Evolutionary conservation across 108 stramenopile species (phyloP).

Genomic region (Cyclotella kingstonii): DNA sequence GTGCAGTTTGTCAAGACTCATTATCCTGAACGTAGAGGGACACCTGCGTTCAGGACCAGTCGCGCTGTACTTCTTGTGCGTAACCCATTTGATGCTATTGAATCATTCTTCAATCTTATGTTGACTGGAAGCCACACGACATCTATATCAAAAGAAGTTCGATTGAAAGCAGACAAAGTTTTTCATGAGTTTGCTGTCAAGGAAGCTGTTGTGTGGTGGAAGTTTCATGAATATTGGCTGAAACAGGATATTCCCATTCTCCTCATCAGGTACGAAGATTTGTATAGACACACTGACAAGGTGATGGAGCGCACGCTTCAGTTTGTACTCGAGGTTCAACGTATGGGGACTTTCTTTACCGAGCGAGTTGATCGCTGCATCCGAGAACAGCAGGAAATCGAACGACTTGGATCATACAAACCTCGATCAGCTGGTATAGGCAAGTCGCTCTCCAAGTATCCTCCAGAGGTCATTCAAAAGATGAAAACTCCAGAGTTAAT

Average conservation of each 20-base stretch:
- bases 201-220: conserved; percentile 64
- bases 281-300: conserved; percentile 53
- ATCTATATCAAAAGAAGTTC: conserved; percentile 49
- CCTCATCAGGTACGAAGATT: conserved; percentile 68
- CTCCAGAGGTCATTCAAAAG: conserved; percentile 51
- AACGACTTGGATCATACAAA: conserved; percentile 66
- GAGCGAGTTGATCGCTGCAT: conserved; percentile 57
- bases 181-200: conserved; percentile 64
- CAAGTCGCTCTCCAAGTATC: conserved; percentile 50
- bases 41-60: conserved; percentile 46
- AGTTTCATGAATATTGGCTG: conserved; percentile 69
- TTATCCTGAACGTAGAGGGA: conserved; percentile 84
- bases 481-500: conserved; percentile 40
- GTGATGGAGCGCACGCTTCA: conserved; percentile 52
- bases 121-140: conserved; percentile 86
- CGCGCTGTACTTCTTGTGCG: conserved; percentile 83
- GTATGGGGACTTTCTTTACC: conserved; percentile 59
- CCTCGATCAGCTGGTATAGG: conserved; percentile 73
- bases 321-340: conserved; percentile 59
- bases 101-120: conserved; percentile 92
- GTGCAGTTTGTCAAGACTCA: conserved; percentile 93
- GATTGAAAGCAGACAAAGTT: conserved; percentile 37
- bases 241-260: conserved; percentile 55
- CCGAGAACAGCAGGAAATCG: conserved; percentile 54
- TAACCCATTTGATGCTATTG: conserved; percentile 93